Evolutionary conservation across 345 rosid genomes (phyloP), one percentile per base, ranked within the genome.

Genomic region (Eutrema japonicum): DNA sequence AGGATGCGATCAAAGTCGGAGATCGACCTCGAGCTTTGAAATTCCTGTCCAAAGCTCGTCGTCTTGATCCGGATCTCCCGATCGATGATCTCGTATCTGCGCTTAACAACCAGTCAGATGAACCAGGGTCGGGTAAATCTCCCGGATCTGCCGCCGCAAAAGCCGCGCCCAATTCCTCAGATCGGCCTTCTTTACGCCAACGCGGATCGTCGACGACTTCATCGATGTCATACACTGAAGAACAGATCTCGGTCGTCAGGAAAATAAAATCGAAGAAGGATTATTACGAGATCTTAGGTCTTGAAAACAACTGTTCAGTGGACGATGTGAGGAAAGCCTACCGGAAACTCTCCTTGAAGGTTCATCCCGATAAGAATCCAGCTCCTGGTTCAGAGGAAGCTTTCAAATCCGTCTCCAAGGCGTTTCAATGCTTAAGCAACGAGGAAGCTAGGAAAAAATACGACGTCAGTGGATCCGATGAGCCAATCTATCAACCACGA

Each of bases 371-470:
- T 56, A 94, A 94, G 88, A 94, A 91, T 67, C 87, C 79, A 41
- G 96, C 97, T 47, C 98, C 97, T 0, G 98, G 97, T 0, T 88
- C 99, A 8, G 99, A 95, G 66, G 99, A 95, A 64, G 90, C 94
- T 3, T 95, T 92, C 73, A 95, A 92, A 71, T 73, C 86, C 4
- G 92, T 95, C 13, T 92, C 98, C 0, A 90, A 90, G 70, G 94
- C 99, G 3, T 95, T 95, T 78, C 98, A 92, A 78, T 95, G 98
- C 79, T 80, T 95, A 70, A 89, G 91, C 85, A 84, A 82, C 51
- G 92, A 82, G 8, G 98, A 87, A 71, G 79, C 72, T 50, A 70
- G 96, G 66, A 86, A 76, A 37, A 90, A 83, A 61, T 95, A 95
- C 51, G 96, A 95, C 41, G 40, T 92, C 1, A 80, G 85, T 7